These are phyloP conservation scores for Wickerhamiella azyma DNA, from an alignment of 805 yeast genomes.

Conservation along the genomic window DNA sequence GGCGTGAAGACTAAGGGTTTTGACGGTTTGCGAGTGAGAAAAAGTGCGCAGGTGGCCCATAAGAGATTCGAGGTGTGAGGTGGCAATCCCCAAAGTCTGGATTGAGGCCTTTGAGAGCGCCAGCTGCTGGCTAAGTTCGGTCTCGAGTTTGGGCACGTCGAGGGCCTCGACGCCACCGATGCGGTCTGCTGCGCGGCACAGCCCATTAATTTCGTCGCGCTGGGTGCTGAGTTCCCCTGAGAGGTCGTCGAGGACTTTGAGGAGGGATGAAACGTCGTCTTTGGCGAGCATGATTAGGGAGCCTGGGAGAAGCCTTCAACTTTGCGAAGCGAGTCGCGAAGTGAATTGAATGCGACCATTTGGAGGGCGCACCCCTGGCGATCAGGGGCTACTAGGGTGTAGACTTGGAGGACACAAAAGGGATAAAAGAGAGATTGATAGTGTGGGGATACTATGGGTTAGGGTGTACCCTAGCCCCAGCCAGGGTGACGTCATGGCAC, in stretches of 20 bases:
- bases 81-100: slow-evolving; percentile 1
- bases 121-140: slow-evolving; percentile 8
- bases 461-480: no score
- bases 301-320: no score
- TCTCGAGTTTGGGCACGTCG: slow-evolving; percentile 7
- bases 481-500: no score
- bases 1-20: slow-evolving; percentile 8
- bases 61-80: slow-evolving; percentile 3
- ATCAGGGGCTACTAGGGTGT: no score
- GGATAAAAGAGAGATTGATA: no score
- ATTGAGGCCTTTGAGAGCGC: slow-evolving; percentile 9
- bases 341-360: no score
- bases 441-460: no score
- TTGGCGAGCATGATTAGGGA: neutral
- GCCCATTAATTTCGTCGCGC: slow-evolving; percentile 16
- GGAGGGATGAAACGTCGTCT: slow-evolving; percentile 14
- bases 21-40: neutral
- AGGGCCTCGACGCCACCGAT: slow-evolving; percentile 15
- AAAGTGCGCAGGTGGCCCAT: slow-evolving; percentile 7
- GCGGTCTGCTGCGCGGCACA: slow-evolving; percentile 15
- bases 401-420: no score
- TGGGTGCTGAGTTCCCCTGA: slow-evolving; percentile 14
- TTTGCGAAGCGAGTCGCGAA: no score
- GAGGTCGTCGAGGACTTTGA: slow-evolving; percentile 17
- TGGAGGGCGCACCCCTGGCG: neutral